A percentile compares a stretch with the other conserved stretches of the same genome.
phyloP scores from a whole-genome alignment of 2,329 filamentous ascomycete genomes.

The Talaromyces sp. region DNA sequence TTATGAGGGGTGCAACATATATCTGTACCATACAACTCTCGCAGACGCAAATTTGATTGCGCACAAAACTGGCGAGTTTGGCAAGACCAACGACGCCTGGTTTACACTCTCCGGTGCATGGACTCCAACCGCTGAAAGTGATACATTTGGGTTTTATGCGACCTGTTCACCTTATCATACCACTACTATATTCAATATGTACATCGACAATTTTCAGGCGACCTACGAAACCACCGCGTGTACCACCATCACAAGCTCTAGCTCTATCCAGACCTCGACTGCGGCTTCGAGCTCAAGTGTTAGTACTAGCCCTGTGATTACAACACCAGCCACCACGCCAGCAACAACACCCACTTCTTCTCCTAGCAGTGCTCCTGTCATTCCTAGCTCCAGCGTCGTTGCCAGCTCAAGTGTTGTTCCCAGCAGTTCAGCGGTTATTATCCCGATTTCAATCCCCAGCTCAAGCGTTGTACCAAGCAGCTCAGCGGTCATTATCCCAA shows the following conservation, averaged over 20 bases:
- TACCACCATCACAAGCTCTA: conserved; percentile 1
- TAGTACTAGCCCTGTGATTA: background rate
- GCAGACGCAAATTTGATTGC: too few species aligned
- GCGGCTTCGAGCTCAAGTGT: background rate
- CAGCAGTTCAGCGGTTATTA: background rate
- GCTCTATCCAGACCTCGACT: background rate
- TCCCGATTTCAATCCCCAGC: background rate
- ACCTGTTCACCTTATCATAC: background rate
- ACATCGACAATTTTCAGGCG: background rate
- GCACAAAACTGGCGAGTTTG: too few species aligned
- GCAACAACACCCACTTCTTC: background rate
- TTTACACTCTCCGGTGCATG: conserved; percentile 1
- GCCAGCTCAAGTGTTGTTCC: background rate
- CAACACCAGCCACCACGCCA: background rate
- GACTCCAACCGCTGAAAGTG: background rate
- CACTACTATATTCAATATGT: background rate
- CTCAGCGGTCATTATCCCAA: background rate
- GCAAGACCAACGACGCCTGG: background rate
- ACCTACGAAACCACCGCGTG: background rate
- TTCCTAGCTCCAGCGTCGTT: background rate
- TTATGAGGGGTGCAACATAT: background rate
- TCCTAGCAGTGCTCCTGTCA: background rate
- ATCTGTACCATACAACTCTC: background rate
- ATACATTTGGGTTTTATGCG: background rate
- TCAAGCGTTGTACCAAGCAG: background rate